phyloP scores from a whole-genome alignment of 495 filamentous ascomycete genomes.

The Aspergillus baeticus region DNA sequence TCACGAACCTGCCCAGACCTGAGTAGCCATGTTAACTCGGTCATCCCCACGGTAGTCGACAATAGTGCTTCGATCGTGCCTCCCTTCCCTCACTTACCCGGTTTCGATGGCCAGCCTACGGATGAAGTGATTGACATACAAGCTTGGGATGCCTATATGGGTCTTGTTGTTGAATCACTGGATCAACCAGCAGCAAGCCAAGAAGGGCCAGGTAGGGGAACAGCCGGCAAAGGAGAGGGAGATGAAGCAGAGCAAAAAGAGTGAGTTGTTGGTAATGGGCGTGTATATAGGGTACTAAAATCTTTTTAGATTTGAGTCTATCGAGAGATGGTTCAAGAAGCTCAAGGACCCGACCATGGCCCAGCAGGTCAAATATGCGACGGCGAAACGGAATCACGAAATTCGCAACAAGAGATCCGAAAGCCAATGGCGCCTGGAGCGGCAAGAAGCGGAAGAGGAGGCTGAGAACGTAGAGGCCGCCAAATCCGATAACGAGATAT shows the following conservation, averaged over 20 bases:
- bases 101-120: neutral
- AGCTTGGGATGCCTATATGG: too few relatives aligned
- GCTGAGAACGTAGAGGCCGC: neutral
- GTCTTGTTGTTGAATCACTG: too few relatives aligned
- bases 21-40: neutral
- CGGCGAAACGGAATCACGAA: slow-evolving; percentile 7
- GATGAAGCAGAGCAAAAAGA: neutral
- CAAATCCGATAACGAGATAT: slow-evolving; percentile 1
- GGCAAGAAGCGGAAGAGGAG: neutral
- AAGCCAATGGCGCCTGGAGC: neutral
- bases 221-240: neutral
- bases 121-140: neutral
- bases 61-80: too few relatives aligned
- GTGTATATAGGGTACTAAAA: neutral
- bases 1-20: neutral
- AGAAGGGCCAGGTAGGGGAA: neutral
- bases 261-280: neutral
- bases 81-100: neutral
- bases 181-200: too few relatives aligned
- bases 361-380: slow-evolving; percentile 4
- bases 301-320: slow-evolving; percentile 7
- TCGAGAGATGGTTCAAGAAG: slow-evolving; percentile 6
- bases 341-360: slow-evolving; percentile 1
- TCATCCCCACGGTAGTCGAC: neutral
- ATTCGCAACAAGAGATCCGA: neutral